Evolutionary conservation across 2,329 filamentous ascomycete species (phyloP), one percentile per base, ranked within the genome.

Genomic region (Exserohilum turcica): DNA sequence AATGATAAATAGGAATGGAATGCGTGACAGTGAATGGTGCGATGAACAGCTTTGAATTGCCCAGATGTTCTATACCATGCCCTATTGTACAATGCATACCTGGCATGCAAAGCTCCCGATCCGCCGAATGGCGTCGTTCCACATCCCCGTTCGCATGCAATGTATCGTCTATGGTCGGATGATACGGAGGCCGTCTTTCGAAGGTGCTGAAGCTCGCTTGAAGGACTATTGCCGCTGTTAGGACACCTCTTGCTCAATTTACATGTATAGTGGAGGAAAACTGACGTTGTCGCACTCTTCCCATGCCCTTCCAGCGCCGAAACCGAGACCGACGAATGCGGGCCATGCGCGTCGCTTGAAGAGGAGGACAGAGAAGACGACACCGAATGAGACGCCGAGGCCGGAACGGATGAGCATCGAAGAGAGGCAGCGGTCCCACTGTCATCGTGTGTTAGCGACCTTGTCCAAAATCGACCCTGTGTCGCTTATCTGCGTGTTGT

Each of bases 341-440:
- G 94, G 94, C 91, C 93, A 99, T 64, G 94, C 91, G 80, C 94
- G 88, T 78, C 95, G 89, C 85, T 96, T 96, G 86, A 99, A 99
- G 50, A 99, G 80, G 54, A 99, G 89, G 57, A 99, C 92, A 57
- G 94, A 97, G 83, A 99, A 97, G 79, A 99, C 91, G 76, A 99
- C 89, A 75, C 94, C 94, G 80, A 99, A 99, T 67, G 90, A 91
- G 75, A 97, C 89, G 72, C 94, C 94, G 77, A 99, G 89, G 51
- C 90, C 88, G 63, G 93, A 97, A 79, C 95, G 92, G 83, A 99
- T 95, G 75, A 99, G 86, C 78, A 97, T 86, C 74, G 95, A 97
- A 68, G 94, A 97, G 68, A 99, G 87, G 79, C 94, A 97, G 80
- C 90, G 93, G 77, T 99, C 94, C 94, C 94, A 99, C 94, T 99